phyloP scores from a whole-genome alignment of 148 eudicot species.

The Rhododendron simsii region DNA sequence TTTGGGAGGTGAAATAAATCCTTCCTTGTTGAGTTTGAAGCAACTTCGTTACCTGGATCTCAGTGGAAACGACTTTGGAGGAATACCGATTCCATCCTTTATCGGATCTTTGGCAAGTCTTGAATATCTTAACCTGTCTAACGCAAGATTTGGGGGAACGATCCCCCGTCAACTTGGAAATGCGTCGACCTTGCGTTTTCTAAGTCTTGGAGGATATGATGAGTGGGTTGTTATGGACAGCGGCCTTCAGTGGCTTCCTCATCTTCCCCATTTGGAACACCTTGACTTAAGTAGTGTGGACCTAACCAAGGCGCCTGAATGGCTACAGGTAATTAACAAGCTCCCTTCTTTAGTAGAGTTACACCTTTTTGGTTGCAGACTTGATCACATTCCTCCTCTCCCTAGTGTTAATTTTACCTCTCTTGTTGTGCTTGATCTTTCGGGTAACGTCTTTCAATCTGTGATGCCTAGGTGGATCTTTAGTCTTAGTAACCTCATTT shows the following conservation, averaged over 20 bases:
- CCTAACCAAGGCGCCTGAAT: neutral
- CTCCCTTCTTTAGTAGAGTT: constrained; percentile 1
- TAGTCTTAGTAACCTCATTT: neutral
- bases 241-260: constrained; percentile 1
- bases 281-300: neutral
- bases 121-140: neutral
- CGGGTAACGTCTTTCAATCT: neutral
- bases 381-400: neutral
- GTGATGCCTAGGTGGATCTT: neutral
- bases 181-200: neutral
- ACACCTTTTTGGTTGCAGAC: neutral
- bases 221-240: neutral
- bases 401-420: neutral
- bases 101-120: neutral
- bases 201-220: neutral
- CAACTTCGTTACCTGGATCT: constrained; percentile 16
- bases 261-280: neutral
- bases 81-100: neutral
- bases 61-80: constrained; percentile 7
- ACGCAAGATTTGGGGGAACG: neutral
- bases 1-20: neutral
- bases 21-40: neutral
- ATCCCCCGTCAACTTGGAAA: neutral
- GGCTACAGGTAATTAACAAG: neutral
- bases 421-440: neutral